These are phyloP conservation scores for Malassezia restricta DNA, from an alignment of 1,284 basidiomycete genomes.

Conservation along the genomic window DNA sequence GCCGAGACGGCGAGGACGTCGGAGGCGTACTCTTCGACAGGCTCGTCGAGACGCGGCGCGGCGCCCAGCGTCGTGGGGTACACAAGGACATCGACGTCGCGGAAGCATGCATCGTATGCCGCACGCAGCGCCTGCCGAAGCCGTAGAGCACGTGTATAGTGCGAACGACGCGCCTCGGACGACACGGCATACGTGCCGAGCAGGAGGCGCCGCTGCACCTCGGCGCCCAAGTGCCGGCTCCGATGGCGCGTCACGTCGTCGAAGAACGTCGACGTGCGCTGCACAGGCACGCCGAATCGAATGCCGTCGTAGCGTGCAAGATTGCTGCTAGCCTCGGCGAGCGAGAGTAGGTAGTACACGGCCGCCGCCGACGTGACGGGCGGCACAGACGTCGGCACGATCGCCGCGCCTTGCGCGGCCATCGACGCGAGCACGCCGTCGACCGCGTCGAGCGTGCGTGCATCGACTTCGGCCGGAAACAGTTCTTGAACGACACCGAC, in stretches of 20 bases:
- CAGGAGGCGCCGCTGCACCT: slow-evolving; percentile 77
- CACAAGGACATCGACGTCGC: slow-evolving; percentile 63
- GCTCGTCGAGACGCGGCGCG: slow-evolving; percentile 24
- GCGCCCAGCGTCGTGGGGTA: slow-evolving; percentile 53
- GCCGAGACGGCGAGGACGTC: slow-evolving; percentile 86
- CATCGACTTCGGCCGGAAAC: slow-evolving; percentile 62
- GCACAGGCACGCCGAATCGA: slow-evolving; percentile 52
- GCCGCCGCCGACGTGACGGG: slow-evolving; percentile 67
- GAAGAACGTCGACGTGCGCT: slow-evolving; percentile 20
- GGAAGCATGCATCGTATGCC: slow-evolving; percentile 54
- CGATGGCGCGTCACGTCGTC: slow-evolving; percentile 37
- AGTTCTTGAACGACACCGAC: slow-evolving; percentile 67
- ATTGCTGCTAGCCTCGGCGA: slow-evolving; percentile 87
- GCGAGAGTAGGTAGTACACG: slow-evolving; percentile 88
- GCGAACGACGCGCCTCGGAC: slow-evolving; percentile 88
- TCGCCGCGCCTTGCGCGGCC: slow-evolving; percentile 55
- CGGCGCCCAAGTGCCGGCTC: slow-evolving; percentile 61
- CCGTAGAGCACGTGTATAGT: slow-evolving; percentile 79
- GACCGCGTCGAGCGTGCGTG: slow-evolving; percentile 23
- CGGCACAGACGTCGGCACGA: slow-evolving; percentile 67
- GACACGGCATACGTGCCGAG: slow-evolving; percentile 83
- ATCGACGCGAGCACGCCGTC: slow-evolving; percentile 50
- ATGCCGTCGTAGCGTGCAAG: slow-evolving; percentile 81
- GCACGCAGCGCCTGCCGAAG: slow-evolving; percentile 60
- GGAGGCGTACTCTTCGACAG: slow-evolving; percentile 59